These are phyloP conservation scores for Zygosaccharomyces pseudobailii DNA, from an alignment of 1,139 yeast species.

Conservation along the genomic window DNA sequence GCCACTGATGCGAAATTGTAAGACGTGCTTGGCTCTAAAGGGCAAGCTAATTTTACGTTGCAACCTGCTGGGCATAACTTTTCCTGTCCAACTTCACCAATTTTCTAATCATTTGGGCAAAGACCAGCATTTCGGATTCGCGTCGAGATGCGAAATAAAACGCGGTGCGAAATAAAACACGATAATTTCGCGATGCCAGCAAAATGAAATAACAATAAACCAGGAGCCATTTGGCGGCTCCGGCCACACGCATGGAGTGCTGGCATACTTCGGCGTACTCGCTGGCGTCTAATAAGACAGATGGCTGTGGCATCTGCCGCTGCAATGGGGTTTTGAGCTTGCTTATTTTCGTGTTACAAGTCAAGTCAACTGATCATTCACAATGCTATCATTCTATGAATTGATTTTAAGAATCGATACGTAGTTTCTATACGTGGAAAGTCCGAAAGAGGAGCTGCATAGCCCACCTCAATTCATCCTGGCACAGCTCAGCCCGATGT, in stretches of 20 bases:
- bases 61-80: conserved; percentile 1
- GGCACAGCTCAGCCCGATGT: not conserved
- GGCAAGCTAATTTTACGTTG: not conserved
- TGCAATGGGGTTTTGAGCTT: not conserved
- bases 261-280: not conserved
- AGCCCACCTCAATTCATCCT: not conserved
- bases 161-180: not conserved
- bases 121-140: conserved; percentile 3
- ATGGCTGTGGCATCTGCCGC: not conserved
- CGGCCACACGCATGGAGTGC: not conserved
- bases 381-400: not conserved
- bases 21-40: conserved; percentile 3
- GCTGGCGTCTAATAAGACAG: not conserved
- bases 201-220: not conserved
- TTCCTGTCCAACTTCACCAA: conserved; percentile 1
- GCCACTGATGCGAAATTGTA: conserved; percentile 2
- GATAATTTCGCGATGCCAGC: conserved; percentile 4
- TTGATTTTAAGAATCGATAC: not conserved
- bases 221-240: not conserved
- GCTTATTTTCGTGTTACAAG: not conserved
- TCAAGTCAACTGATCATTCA: not conserved
- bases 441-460: not conserved
- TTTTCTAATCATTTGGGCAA: not conserved
- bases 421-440: not conserved
- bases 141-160: not conserved